Evolutionary conservation across 208 protist genomes (phyloP), one percentile per base, ranked within the genome.

Genomic region (Leishmania arabica): DNA sequence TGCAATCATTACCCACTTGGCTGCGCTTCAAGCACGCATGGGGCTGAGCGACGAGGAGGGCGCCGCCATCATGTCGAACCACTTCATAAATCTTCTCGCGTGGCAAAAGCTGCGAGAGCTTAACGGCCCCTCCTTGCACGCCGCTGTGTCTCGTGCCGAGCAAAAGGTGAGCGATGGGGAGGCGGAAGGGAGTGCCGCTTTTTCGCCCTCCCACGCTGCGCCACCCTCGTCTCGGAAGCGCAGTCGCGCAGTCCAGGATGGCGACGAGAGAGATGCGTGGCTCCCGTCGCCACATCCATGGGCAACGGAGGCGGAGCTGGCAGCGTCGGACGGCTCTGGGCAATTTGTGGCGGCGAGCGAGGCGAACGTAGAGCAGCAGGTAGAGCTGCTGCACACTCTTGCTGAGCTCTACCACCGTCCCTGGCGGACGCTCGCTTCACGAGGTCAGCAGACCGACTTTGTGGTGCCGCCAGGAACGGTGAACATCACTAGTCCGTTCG

Each of bases 71-170:
- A 93, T 96, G 89, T 91, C 88, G 40, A 95, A 95, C 56, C 93
- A 96, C 81, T 97, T 97, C 76, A 91, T 97, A 56, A 97, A 97
- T 77, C 82, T 97, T 34, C 86, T 96, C 66, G 93, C 92, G 11
- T 97, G 93, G 93, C 78, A 85, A 60, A 93, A 89, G 64, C 84
- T 96, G 65, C 71, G 86, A 6, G 95, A 97, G 68, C 89, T 94
- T 60, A 96, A 96, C 79, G 84, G 85, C 5, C 64, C 45, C 1
- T 73, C 0, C 11, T 7, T 17, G 31, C 21, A 58, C 45, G 45
- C 17, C 13, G 34, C 24, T 34, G 73, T 51, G 17, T 24, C n/a
- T 13, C 37, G 24, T 42, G 53, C 51, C 1, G 71, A 77, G 69
- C 27, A 9, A n/a, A 37, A 13, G 11, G 9, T n/a, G 45, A 71